phyloP scores from a whole-genome alignment of 2,329 filamentous ascomycete species.

The Alternaria longipes region DNA sequence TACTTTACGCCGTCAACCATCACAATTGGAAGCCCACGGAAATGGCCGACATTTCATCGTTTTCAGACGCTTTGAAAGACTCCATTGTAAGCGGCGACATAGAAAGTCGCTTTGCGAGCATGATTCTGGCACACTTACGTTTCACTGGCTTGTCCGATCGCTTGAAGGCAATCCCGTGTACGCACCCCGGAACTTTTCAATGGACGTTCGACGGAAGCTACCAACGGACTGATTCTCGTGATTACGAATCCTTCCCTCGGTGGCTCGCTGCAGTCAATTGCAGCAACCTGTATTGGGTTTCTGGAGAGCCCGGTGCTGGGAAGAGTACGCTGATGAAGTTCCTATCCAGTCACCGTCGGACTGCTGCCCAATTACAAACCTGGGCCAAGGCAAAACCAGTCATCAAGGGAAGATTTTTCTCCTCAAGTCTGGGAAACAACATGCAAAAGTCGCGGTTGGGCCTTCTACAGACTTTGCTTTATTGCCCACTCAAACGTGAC shows the following conservation, averaged over 20 bases:
- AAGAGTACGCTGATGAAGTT: conserved; percentile 59
- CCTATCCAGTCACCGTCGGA: conserved; percentile 18
- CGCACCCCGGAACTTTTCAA: conserved; percentile 16
- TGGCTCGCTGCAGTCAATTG: conserved; percentile 22
- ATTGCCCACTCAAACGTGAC: not conserved
- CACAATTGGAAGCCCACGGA: not conserved
- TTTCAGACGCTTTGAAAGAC: not conserved
- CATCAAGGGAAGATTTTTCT: conserved; percentile 34
- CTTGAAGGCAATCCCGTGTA: conserved; percentile 11
- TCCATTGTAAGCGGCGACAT: not conserved
- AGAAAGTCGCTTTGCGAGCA: not conserved
- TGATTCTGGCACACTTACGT: conserved; percentile 4
- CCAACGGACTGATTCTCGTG: not conserved
- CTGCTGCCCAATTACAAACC: not conserved
- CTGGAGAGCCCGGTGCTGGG: conserved; percentile 58
- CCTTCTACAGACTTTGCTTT: not conserved
- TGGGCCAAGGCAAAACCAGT: conserved; percentile 48
- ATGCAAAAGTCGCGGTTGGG: not conserved
- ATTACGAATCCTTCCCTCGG: conserved; percentile 16
- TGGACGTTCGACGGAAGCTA: conserved; percentile 14
- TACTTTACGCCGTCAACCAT: not conserved
- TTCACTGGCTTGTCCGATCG: conserved; percentile 14
- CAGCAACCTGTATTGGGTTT: conserved; percentile 46
- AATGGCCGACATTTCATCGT: not conserved
- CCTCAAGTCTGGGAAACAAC: conserved; percentile 38